Evolutionary conservation across 257 asterid species (phyloP).

Genomic region (Ilex aquifolium): DNA sequence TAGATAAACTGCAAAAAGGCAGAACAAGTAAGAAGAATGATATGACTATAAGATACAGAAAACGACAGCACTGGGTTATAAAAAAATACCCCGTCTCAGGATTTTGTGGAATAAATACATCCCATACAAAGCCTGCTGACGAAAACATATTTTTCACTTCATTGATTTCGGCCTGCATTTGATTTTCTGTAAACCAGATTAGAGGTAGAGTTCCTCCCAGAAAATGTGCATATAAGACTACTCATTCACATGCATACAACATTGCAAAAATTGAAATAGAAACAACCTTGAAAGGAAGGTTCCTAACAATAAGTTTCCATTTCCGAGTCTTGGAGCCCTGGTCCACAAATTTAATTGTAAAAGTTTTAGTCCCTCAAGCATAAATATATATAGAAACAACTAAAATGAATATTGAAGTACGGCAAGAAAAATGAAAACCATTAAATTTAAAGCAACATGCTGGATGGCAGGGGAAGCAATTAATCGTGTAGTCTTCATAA

Average conservation of each 20-base stretch:
- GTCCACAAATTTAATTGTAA: constrained; percentile 15
- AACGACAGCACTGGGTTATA: neutral
- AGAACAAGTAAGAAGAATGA: constrained; percentile 10
- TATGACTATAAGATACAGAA: constrained; percentile 1
- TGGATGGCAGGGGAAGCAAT: too few relatives aligned
- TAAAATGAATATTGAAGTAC: neutral
- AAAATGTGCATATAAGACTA: neutral
- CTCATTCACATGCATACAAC: neutral
- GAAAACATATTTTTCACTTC: constrained; percentile 79
- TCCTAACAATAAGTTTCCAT: constrained; percentile 91
- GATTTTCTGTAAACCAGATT: constrained; percentile 13
- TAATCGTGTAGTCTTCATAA: too few relatives aligned
- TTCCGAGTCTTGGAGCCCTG: constrained; percentile 94
- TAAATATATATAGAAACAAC: constrained; percentile 5
- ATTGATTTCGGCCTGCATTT: constrained; percentile 57
- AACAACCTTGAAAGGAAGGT: constrained; percentile 89
- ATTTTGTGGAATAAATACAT: constrained; percentile 80
- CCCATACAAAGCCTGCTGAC: constrained; percentile 84
- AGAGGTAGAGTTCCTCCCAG: neutral
- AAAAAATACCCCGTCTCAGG: constrained; percentile 60
- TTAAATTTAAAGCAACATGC: too few relatives aligned
- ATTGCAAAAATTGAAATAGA: constrained; percentile 6
- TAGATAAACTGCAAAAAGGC: constrained; percentile 51
- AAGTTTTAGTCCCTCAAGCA: neutral
- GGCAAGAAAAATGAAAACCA: too few relatives aligned